Base-by-base conservation (phyloP, 148 eudicot species). In the Fallopia convolvulus region DNA sequence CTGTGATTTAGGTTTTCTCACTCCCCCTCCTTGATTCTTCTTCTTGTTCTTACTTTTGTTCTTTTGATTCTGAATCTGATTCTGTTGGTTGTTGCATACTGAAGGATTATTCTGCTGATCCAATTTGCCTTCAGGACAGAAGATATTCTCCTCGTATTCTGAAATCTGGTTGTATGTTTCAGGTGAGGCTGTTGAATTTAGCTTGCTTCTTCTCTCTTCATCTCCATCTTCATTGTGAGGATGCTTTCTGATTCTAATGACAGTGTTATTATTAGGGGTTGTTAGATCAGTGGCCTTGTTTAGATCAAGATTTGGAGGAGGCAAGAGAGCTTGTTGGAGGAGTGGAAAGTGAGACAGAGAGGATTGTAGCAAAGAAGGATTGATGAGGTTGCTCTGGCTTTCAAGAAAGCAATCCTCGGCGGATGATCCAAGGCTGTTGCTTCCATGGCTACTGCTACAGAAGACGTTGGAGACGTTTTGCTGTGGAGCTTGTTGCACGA, bases 71-170 rank as follows among this genome's bases (percentile, higher is more conserved):
- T 0, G 15, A 5, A 52, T 52, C 15, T 65, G 41, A 33, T 23
- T 65, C 72, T 68, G 41, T 4, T 68, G 36, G 49, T 15, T 77
- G 53, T 81, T 75, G 47, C 82, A 77, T 9, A 58, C 65, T 13
- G 79, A 82, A 41, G 84, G 81, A 15, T 80, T 76, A 6, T 81
- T 74, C 14, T 55, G 60, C 58, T 18, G 8, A n/a, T 50, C 82
- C 18, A 36, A 68, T 20, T 83, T 76, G 30, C 82, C 84, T 46
- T 84, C 85, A 2, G 85, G 85, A 17, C 86, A 84, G 32, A 83
- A 81, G 47, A 89, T 70, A 4, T 82, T 79, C 44, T 80, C 84
- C 47, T 88, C 87, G 78, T 85, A 89, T 78, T 84, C 73, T 75
- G 85, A 83, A 8, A 76, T 80, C 55, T 87, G 77, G 23, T 86